These are phyloP conservation scores for Beauveria medogensis DNA, from an alignment of 2,329 filamentous ascomycete genomes.

Conservation along the genomic window DNA sequence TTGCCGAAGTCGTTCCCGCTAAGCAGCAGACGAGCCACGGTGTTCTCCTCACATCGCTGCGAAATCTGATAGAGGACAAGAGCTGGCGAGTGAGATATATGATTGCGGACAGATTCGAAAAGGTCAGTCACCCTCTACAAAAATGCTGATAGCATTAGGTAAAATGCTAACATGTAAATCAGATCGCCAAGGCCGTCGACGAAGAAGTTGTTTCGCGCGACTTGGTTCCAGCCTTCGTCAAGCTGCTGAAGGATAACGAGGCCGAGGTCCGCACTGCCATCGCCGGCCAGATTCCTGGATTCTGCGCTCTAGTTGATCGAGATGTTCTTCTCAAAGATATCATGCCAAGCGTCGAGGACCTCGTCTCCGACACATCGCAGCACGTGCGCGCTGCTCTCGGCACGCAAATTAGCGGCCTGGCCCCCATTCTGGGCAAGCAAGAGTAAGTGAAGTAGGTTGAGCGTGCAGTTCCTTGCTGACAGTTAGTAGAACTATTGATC, in stretches of 20 bases:
- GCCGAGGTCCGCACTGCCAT: slow-evolving; percentile 96
- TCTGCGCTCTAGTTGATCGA: slow-evolving; percentile 83
- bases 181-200: slow-evolving; percentile 98
- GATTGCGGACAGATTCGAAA: slow-evolving; percentile 97
- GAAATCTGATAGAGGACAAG: slow-evolving; percentile 96
- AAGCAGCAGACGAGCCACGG: slow-evolving; percentile 96
- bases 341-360: slow-evolving; percentile 91
- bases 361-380: slow-evolving; percentile 92
- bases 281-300: slow-evolving; percentile 94
- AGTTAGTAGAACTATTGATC: slow-evolving; percentile 73
- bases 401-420: slow-evolving; percentile 93
- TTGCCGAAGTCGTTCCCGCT: slow-evolving; percentile 94
- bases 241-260: slow-evolving; percentile 94
- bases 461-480: neutral
- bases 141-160: neutral
- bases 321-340: slow-evolving; percentile 88
- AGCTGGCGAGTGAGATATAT: slow-evolving; percentile 99
- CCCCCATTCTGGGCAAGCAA: slow-evolving; percentile 94
- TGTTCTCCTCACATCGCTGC: slow-evolving; percentile 79
- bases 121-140: slow-evolving; percentile 46
- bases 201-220: slow-evolving; percentile 93
- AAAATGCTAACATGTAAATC: slow-evolving; percentile 8
- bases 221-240: slow-evolving; percentile 92
- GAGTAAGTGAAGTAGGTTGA: slow-evolving; percentile 57
- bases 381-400: slow-evolving; percentile 93